phyloP scores from a whole-genome alignment of 352 stramenopile species.

The Plasmopara muralis region DNA sequence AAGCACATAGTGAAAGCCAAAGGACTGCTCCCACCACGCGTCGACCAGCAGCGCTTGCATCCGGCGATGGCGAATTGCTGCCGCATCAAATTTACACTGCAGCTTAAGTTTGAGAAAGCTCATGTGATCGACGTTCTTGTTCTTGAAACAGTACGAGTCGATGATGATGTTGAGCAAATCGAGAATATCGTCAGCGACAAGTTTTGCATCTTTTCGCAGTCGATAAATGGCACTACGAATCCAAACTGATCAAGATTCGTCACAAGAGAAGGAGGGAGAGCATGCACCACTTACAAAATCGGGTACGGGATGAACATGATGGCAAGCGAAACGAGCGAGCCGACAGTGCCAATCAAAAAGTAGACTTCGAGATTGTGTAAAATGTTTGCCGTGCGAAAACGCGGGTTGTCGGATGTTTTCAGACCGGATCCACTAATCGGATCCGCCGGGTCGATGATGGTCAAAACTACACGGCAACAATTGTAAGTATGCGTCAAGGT shows the following conservation, averaged over 20 bases:
- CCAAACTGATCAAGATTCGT: slow-evolving; percentile 9
- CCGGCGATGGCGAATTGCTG: slow-evolving; percentile 34
- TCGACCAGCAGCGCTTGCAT: slow-evolving; percentile 62
- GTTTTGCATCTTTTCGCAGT: slow-evolving; percentile 37
- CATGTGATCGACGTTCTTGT: slow-evolving; percentile 79
- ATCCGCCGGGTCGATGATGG: slow-evolving; percentile 61
- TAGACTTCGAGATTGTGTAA: slow-evolving; percentile 63
- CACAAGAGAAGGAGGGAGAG: neutral
- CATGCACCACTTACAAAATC: slow-evolving; percentile 45
- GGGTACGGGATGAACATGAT: slow-evolving; percentile 73
- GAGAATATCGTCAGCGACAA: slow-evolving; percentile 47
- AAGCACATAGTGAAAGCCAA: slow-evolving; percentile 52
- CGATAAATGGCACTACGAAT: slow-evolving; percentile 43
- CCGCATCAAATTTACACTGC: slow-evolving; percentile 60
- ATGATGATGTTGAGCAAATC: slow-evolving; percentile 76
- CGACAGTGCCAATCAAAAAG: slow-evolving; percentile 56
- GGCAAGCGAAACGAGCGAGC: slow-evolving; percentile 50
- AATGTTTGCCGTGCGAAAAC: slow-evolving; percentile 50
- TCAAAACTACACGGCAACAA: slow-evolving; percentile 35
- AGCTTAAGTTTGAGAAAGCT: slow-evolving; percentile 71
- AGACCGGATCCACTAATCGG: slow-evolving; percentile 28
- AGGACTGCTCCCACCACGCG: slow-evolving; percentile 75
- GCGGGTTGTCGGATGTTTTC: slow-evolving; percentile 37
- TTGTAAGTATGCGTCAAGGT: neutral
- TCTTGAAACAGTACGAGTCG: slow-evolving; percentile 84